phyloP scores from a whole-genome alignment of 164 flowering plant genomes.

The Malania oleifera region DNA sequence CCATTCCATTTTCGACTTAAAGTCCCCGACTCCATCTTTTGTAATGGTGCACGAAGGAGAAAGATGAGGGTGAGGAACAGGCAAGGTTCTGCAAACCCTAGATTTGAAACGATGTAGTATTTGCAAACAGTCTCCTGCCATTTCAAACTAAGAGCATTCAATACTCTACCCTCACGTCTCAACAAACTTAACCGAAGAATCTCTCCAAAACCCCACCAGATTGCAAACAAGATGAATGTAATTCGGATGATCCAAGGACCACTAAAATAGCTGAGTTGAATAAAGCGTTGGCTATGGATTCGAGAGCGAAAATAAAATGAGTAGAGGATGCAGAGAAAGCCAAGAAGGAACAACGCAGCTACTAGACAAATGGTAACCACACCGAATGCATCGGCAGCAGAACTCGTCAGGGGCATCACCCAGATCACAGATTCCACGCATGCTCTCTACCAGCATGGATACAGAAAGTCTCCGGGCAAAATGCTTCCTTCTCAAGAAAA shows the following conservation, averaged over 20 bases:
- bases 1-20: slow-evolving; percentile 66
- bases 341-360: slow-evolving; percentile 51
- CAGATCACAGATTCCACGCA: slow-evolving; percentile 90
- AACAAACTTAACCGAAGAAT: slow-evolving; percentile 58
- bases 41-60: slow-evolving; percentile 81
- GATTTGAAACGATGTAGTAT: slow-evolving; percentile 72
- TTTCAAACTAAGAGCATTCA: slow-evolving; percentile 39
- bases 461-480: slow-evolving; percentile 28
- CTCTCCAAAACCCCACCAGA: slow-evolving; percentile 92
- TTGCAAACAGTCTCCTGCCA: slow-evolving; percentile 92
- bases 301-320: slow-evolving; percentile 64
- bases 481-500: slow-evolving; percentile 23
- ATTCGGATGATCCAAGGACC: slow-evolving; percentile 92
- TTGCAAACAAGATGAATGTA: slow-evolving; percentile 47
- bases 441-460: slow-evolving; percentile 98
- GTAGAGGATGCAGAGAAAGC: slow-evolving; percentile 72
- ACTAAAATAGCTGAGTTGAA: slow-evolving; percentile 67
- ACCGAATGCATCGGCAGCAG: slow-evolving; percentile 92
- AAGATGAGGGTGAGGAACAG: slow-evolving; percentile 66
- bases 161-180: slow-evolving; percentile 43
- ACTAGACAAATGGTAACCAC: slow-evolving; percentile 91
- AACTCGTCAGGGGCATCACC: slow-evolving; percentile 99
- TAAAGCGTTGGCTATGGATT: slow-evolving; percentile 38
- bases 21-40: slow-evolving; percentile 56
- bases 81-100: slow-evolving; percentile 97